Base-by-base conservation (phyloP, 805 yeast genomes). In the Sugiyamaella qingdaonensis region DNA sequence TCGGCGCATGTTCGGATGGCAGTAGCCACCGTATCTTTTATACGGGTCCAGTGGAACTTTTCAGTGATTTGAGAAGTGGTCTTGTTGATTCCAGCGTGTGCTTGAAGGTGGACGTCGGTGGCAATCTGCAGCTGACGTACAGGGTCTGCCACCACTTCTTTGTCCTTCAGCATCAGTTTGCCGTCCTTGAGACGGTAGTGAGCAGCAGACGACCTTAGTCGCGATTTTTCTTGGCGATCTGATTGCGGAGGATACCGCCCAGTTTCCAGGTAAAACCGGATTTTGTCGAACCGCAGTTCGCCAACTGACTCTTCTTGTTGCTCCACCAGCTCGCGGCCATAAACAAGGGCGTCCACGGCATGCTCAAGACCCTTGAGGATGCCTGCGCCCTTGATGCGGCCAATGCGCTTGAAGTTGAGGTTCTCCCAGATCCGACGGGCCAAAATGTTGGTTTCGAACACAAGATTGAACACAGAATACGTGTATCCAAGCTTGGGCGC, bases 81-180 rank as follows among this genome's bases (percentile, higher is more conserved):
- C 63, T 85, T 88, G 70, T 92, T 92, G 57, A 92, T 89, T 10
- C 98, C 98, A 10, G 84, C 84, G 65, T 92, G 99, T 44, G 77
- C 79, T 18, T 77, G 68, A 57, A 77, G 65, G 66, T 92, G 99
- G 18, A 81, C 71, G 43, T 84, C 85, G 8, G 81, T 76, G 33
- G 91, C 88, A 31, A 92, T 82, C 57, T 81, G 84, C 45, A 85
- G 65, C 69, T 91, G 98, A 49, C 84, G 79, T 1, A 75, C 79
- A 0, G 88, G 85, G 56, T 86, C 91, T 32, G 85, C 74, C 1
- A 92, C 78, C n/a, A 92, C 97, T 66, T 88, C 95, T 55, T 84
- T 78, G 16, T 87, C 94, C 60, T 84, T 85, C 45, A 88, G 74
- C 78, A 81, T 78, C 49, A 92, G 73, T 63, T 82, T 84, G 0